Percentiles rank a stretch among this genome's conserved stretches.
These are phyloP conservation scores for Medicago arabica DNA, from an alignment of 306 rosid genomes.

Conservation along the genomic window DNA sequence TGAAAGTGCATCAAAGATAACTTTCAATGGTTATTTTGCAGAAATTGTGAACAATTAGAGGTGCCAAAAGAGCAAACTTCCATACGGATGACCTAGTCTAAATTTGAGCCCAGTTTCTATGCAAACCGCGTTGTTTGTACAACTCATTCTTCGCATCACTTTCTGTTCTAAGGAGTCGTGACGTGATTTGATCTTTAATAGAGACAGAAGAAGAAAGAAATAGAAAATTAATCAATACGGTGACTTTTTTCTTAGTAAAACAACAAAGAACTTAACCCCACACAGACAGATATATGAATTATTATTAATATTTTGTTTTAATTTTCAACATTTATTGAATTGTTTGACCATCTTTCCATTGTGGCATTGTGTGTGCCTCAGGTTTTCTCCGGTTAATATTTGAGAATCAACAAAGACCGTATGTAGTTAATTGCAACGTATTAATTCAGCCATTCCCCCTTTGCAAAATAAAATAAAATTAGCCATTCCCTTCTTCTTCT, in stretches of 20 bases:
- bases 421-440: too few species aligned
- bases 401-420: not conserved
- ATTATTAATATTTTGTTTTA: not conserved
- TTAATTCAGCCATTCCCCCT: too few species aligned
- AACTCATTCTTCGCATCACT: conserved; percentile 37
- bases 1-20: too few species aligned
- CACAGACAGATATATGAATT: not conserved
- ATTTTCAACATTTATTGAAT: not conserved
- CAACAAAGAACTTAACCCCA: not conserved
- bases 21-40: too few species aligned
- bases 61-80: too few species aligned
- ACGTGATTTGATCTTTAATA: conserved; percentile 17
- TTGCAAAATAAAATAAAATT: too few species aligned
- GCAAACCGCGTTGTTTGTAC: conserved; percentile 43
- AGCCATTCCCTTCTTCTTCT: too few species aligned
- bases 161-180: conserved; percentile 2
- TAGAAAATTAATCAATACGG: not conserved
- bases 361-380: not conserved
- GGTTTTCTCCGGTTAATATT: not conserved
- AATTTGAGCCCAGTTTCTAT: not conserved
- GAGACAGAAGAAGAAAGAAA: conserved; percentile 4
- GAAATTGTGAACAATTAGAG: too few species aligned
- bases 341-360: conserved; percentile 8
- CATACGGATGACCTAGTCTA: not conserved
- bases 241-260: conserved; percentile 19